A percentile compares a stretch with the other conserved stretches of the same genome.
phyloP scores from a whole-genome alignment of 2,329 filamentous ascomycete genomes.

The Neurospora sp. region DNA sequence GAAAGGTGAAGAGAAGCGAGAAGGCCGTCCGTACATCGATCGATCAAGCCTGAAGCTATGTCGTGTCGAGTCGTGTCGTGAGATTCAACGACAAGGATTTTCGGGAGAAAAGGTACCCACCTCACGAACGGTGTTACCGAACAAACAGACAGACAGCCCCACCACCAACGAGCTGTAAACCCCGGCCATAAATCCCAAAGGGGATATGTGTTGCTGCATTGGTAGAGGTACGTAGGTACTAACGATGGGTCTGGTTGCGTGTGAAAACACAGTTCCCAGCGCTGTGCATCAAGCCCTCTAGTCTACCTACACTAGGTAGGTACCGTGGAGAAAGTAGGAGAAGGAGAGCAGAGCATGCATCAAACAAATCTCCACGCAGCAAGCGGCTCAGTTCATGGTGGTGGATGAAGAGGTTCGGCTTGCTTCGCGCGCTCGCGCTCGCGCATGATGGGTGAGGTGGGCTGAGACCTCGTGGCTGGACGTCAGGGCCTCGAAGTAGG shows the following conservation, averaged over 20 bases:
- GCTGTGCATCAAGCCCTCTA: not conserved
- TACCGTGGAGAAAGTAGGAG: too few species aligned
- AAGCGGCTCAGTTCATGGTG: not conserved
- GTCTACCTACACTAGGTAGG: too few species aligned
- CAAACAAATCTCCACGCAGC: not conserved
- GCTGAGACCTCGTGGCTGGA: not conserved
- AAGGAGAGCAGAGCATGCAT: not conserved
- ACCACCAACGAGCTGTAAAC: not conserved
- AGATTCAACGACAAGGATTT: not conserved
- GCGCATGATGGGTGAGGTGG: not conserved
- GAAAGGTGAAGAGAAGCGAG: not conserved
- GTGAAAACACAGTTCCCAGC: not conserved
- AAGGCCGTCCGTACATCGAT: not conserved
- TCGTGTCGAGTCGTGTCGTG: not conserved
- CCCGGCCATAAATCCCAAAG: not conserved
- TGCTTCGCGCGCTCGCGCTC: not conserved
- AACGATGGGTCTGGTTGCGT: not conserved
- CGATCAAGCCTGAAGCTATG: not conserved
- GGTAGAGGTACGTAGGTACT: not conserved
- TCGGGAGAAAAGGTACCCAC: not conserved
- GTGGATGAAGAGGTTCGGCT: not conserved
- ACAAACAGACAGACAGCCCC: not conserved
- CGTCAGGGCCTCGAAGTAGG: not conserved
- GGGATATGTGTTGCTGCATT: not conserved
- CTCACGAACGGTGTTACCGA: not conserved